Evolutionary conservation across 2,329 filamentous ascomycete genomes (phyloP).

Genomic region (Diaporthe sp.): DNA sequence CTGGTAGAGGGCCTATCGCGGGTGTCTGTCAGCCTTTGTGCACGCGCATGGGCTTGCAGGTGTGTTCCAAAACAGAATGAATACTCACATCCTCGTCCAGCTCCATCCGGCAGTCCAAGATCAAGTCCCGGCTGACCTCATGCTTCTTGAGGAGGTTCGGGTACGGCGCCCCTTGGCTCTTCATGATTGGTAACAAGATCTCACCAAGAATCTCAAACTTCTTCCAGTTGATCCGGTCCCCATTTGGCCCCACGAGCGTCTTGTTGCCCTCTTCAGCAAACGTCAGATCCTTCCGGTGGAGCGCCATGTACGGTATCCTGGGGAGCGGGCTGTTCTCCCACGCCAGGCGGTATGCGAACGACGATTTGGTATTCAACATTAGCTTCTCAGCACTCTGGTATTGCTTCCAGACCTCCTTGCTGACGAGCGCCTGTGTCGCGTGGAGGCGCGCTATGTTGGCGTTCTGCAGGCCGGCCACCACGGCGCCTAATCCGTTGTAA

Average conservation of each 20-base stretch:
- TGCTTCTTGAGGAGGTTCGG: conserved; percentile 75
- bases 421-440: conserved; percentile 83
- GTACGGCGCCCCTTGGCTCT: conserved; percentile 89
- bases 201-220: conserved; percentile 98
- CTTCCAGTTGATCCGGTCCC: conserved; percentile 92
- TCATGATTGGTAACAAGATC: conserved; percentile 90
- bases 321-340: conserved; percentile 96
- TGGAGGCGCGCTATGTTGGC: conserved; percentile 86
- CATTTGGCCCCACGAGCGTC: conserved; percentile 84
- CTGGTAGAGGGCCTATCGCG: conserved; percentile 39
- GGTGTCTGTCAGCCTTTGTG: conserved; percentile 1
- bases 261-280: conserved; percentile 93
- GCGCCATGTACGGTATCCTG: conserved; percentile 92
- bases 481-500: conserved; percentile 95
- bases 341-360: conserved; percentile 95
- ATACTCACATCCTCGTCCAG: conserved; percentile 87
- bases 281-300: conserved; percentile 90
- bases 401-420: conserved; percentile 80
- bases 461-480: conserved; percentile 92
- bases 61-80: background rate
- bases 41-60: background rate
- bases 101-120: conserved; percentile 85
- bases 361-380: conserved; percentile 93
- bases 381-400: conserved; percentile 91
- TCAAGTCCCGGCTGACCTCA: conserved; percentile 79